A percentile compares a stretch with the other conserved stretches of the same genome.
phyloP scores from a whole-genome alignment of 495 filamentous ascomycete species.

The Daldinia decipiens region DNA sequence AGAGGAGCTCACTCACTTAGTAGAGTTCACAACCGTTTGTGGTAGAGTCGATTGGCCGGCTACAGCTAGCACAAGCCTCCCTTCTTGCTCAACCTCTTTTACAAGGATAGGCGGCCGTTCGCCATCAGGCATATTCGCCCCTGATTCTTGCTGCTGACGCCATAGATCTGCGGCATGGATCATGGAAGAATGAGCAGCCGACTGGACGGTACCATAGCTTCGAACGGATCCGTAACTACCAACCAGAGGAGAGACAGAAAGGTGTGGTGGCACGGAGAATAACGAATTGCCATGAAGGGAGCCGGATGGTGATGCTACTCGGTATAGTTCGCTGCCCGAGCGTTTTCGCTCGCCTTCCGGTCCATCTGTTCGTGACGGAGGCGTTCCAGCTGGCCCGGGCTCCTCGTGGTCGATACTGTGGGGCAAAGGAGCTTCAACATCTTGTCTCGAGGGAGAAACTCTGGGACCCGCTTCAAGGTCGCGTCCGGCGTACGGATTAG shows the following conservation, averaged over 20 bases:
- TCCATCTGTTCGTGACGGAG: slow-evolving; percentile 44
- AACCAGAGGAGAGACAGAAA: slow-evolving; percentile 69
- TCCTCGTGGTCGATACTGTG: slow-evolving; percentile 39
- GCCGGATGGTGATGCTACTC: slow-evolving; percentile 45
- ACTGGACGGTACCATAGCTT: slow-evolving; percentile 77
- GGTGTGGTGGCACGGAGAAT: slow-evolving; percentile 69
- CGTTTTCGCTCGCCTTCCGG: slow-evolving; percentile 57
- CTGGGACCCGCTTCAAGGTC: slow-evolving; percentile 52
- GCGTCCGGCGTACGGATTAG: slow-evolving; percentile 44
- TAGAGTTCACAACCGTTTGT: slow-evolving; percentile 96
- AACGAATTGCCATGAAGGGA: slow-evolving; percentile 58
- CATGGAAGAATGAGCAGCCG: slow-evolving; percentile 75
- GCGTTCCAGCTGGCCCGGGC: slow-evolving; percentile 38
- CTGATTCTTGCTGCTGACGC: slow-evolving; percentile 71
- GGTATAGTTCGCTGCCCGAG: slow-evolving; percentile 50
- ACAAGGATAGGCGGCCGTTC: slow-evolving; percentile 83
- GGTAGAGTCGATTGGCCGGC: slow-evolving; percentile 93
- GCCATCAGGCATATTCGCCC: slow-evolving; percentile 60
- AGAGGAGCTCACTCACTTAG: slow-evolving; percentile 64
- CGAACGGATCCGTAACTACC: slow-evolving; percentile 72
- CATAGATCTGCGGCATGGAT: slow-evolving; percentile 76
- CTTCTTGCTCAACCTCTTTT: slow-evolving; percentile 89
- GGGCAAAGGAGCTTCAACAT: slow-evolving; percentile 48
- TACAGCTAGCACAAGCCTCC: slow-evolving; percentile 81
- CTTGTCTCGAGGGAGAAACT: slow-evolving; percentile 55